These are phyloP conservation scores for Solanum aculeatissimum DNA, from an alignment of 305 asterid genomes.

Conservation along the genomic window DNA sequence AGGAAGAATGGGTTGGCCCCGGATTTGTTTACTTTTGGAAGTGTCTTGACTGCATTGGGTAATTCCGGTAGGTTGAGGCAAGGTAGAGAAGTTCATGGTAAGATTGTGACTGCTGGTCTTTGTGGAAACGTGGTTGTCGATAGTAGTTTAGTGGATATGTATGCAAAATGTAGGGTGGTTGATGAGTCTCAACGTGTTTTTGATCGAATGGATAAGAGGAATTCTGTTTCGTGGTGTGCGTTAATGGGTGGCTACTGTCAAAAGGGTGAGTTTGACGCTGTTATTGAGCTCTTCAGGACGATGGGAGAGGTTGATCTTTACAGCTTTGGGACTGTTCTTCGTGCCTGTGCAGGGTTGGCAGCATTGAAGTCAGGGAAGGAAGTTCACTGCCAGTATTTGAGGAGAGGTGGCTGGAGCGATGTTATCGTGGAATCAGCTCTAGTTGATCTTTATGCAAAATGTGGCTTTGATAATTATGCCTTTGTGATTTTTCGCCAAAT, in stretches of 20 bases:
- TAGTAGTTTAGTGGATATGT: conserved; percentile 73
- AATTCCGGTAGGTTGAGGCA: conserved; percentile 61
- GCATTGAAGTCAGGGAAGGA: conserved; percentile 66
- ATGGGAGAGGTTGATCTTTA: conserved; percentile 57
- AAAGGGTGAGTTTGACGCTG: conserved; percentile 44
- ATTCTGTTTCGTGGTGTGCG: conserved; percentile 77
- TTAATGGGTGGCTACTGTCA: conserved; percentile 83
- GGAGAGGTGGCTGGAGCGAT: conserved; percentile 71
- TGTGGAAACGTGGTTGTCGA: conserved; percentile 44
- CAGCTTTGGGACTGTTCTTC: conserved; percentile 60
- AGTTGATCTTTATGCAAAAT: conserved; percentile 82
- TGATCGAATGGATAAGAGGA: conserved; percentile 53
- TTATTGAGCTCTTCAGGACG: conserved; percentile 40
- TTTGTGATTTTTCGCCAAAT: conserved; percentile 44
- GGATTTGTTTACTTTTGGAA: conserved; percentile 68
- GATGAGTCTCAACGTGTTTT: conserved; percentile 52
- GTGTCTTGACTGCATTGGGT: conserved; percentile 66
- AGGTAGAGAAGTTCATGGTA: conserved; percentile 58
- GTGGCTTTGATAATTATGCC: conserved; percentile 66
- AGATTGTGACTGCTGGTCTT: conserved; percentile 33
- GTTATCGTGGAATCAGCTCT: conserved; percentile 87
- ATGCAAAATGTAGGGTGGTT: conserved; percentile 56
- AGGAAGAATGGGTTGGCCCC: conserved; percentile 29
- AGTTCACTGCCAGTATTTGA: conserved; percentile 81
- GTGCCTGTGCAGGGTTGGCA: conserved; percentile 90